A percentile compares a stretch with the other conserved stretches of the same genome.
These are phyloP conservation scores for Saturnispora halmiae DNA, from an alignment of 805 yeast species.

Conservation along the genomic window DNA sequence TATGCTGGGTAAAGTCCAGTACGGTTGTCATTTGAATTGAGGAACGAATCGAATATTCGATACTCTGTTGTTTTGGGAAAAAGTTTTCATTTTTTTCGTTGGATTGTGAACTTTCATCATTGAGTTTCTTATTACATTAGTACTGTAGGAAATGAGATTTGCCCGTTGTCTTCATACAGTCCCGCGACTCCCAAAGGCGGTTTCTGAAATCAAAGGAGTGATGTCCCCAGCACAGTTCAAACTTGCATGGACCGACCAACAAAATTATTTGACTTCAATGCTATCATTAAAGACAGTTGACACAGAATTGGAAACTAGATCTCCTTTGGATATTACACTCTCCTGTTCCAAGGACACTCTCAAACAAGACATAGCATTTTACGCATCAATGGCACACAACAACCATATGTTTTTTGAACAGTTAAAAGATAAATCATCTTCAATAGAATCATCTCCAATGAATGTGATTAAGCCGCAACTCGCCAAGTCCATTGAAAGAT, in stretches of 20 bases:
- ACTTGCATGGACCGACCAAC: constrained; percentile 76
- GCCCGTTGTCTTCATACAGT: constrained; percentile 7
- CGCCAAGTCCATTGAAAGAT: constrained; percentile 28
- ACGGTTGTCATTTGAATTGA: too few relatives aligned
- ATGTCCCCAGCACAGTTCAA: constrained; percentile 59
- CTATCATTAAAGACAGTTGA: constrained; percentile 62
- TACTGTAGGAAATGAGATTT: not conserved
- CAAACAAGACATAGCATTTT: constrained; percentile 66
- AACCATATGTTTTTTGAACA: constrained; percentile 83
- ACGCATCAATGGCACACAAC: constrained; percentile 85
- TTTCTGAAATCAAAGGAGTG: constrained; percentile 53
- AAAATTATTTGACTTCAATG: constrained; percentile 50
- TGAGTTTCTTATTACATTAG: too few relatives aligned
- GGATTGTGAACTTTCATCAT: too few relatives aligned
- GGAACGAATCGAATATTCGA: too few relatives aligned
- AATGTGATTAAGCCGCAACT: constrained; percentile 22
- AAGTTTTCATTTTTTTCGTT: too few relatives aligned
- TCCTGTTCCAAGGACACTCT: constrained; percentile 60
- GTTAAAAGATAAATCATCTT: constrained; percentile 27
- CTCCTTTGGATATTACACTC: constrained; percentile 61
- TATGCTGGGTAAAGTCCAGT: too few relatives aligned
- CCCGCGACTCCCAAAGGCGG: not conserved
- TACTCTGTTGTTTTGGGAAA: too few relatives aligned
- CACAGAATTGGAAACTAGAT: constrained; percentile 66
- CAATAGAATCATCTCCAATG: constrained; percentile 15